Evolutionary conservation across 768 basidiomycete genomes (phyloP), one percentile per base, ranked within the genome.

Genomic region (Trametes punicea): DNA sequence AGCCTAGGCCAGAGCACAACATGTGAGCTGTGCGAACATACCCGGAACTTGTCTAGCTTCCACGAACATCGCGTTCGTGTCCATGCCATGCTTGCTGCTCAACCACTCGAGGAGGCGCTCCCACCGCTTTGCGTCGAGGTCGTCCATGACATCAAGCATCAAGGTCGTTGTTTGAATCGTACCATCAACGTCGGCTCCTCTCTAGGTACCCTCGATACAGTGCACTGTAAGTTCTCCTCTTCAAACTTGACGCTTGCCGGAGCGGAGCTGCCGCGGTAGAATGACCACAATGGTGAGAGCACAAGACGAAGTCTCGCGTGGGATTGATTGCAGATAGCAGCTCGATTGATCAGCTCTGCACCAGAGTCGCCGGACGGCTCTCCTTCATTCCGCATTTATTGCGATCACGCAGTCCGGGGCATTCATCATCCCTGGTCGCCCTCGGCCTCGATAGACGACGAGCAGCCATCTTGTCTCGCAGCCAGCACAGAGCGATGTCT

Each of bases 41-140:
- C 87, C 82, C 68, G 75, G 70, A 33, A 76, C 74, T 46, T 70
- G 67, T 62, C 78, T 78, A 44, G 81, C 75, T 51, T 83, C 78
- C 11, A 90, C 79, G 5, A 66, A 66, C 2, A 87, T 65, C 6
- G 73, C 69, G 25, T 72, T 68, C 25, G 70, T 72, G 51, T 67
- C 62, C 67, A 67, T 68, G 15, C 66, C 66, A 55, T 64, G 65
- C 38, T 55, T 45, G 21, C 50, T 38, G 51, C 34, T 39, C 40
- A 69, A 55, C 67, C 67, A 69, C 11, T 34, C 23, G 36, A 65
- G 41, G 42, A 69, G 42, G 53, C 59, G 55, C 51, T 50, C 46
- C 67, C 67, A 68, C n/a, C 63, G 59, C 38, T 51, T 46, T 40
- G 33, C 45, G 42, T 63, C 61, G 46, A 46, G 48, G 36, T 51